Base-by-base conservation (phyloP, 2,329 filamentous ascomycete genomes). In the Fusarium sulawesiense region DNA sequence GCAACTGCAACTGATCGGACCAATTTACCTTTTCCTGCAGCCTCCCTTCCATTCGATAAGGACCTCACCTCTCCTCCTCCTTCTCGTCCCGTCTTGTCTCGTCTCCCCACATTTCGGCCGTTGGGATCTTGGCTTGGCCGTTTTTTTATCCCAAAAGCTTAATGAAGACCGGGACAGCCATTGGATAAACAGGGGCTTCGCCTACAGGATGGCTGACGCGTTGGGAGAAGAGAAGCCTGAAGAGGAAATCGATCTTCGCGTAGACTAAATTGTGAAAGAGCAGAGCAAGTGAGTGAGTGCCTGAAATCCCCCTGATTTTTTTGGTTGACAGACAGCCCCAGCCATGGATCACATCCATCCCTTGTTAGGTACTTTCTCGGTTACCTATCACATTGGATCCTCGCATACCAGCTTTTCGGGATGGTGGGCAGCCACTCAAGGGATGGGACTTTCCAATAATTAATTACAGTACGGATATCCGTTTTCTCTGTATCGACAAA, bases 231-330 rank as follows among this genome's bases (percentile, higher is more conserved):
- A 32, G 30, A 44, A 49, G 20, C 23, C 25, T 27, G 49, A 41
- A 29, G n/a, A 27, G 48, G 30, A 40, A 37, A 45, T 27, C 21
- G 29, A 59, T 42, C 30, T 45, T 45, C 29, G 23, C 12, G 23
- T 20, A 25, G 25, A 25, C 25, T 25, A 27, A 47, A 13, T 4
- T 53, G 30, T 34, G 47, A 49, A 42, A 37, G 34, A 14, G 13
- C 11, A 29, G 21, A 21, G 21, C 21, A 12, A 57, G 47, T 32
- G 44, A 49, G 10, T 32, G 12, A 53, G 34, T 40, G 48, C 32
- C 20, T 25, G 21, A 47, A 50, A 41, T 30, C 42, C 63, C 63
- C 67, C 67, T 71, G 48, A 68, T 71, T 71, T 55, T 55, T 50
- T 20, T 50, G 49, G 25, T 41, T 37, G 34, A 37, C 34, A 37